Evolutionary conservation across 2,329 filamentous ascomycete genomes (phyloP), one percentile per base, ranked within the genome.

Genomic region (Paecilomyces niveus): DNA sequence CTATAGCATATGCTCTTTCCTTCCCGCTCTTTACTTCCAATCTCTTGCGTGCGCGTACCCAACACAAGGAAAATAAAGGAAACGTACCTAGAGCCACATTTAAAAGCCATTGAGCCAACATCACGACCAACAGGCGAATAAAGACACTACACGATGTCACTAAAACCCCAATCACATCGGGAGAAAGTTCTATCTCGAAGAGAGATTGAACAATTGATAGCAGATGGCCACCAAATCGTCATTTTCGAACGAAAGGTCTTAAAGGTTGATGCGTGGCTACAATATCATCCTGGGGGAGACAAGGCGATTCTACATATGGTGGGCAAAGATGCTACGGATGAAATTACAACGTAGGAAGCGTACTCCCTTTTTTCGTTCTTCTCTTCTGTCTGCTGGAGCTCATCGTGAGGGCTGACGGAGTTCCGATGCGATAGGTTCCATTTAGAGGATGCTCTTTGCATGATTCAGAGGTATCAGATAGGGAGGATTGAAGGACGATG

Each of bases 271-370:
- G 82, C 88, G 49, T 99, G 92, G 90, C 78, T 95, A 56, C 85
- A 85, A 56, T 97, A 89, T 69, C 94, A 97, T 69, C 94, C 94
- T 10, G 94, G 94, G 58, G 94, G 94, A 65, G 87, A 93, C 67
- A 94, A 92, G 76, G 85, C 93, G 57, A 95, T 99, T 63, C 80
- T 85, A 71, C 94, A 99, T 71, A 94, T 97, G 91, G 85, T 97
- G 60, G 92, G 92, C 61, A 85, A 89, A 76, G 92, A 96, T 84
- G 93, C 91, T 55, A 97, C 93, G 10, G 92, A 97, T 73, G 94
- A 97, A 75, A 87, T 97, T 61, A 90, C 88, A 72, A 89, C 87
- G 90, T 97, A 82, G 39, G 15, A 45, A 45, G 39, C 55, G 88
- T 80, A 53, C 54, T 39, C 54, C 54, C 57, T 57, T 33, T 22